Base-by-base conservation (phyloP, 2,329 filamentous ascomycete species). In the Microcera coccophila region DNA sequence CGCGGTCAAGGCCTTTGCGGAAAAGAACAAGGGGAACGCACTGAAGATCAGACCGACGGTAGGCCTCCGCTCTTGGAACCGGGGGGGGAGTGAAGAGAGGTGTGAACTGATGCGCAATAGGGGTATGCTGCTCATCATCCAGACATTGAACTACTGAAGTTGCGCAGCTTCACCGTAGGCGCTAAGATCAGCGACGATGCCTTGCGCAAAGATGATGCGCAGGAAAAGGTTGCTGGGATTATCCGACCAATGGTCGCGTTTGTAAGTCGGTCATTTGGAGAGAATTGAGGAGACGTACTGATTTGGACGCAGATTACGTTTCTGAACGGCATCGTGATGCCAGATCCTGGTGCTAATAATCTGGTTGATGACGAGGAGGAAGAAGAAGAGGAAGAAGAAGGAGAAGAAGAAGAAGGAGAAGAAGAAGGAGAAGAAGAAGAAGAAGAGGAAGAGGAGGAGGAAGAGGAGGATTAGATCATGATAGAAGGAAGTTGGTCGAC, bases 21-120 rank as follows among this genome's bases (percentile, higher is more conserved):
- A 71, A 33, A 71, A 75, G 53, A 96, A 95, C 57, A 70, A 78
- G 50, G 79, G 82, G 45, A 85, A 80, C 48, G 88, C 89, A 12
- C 72, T 96, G 38, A 95, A 94, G 73, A 91, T 81, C 28, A 84
- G 84, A 60, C 90, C 90, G 4, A 91, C 90, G 80, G 88, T 89
- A 64, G 63, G 76, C 49, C 28, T 16, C 29, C 15, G n/a, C n/a
- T n/a, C n/a, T n/a, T n/a, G n/a, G n/a, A n/a, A n/a, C n/a, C n/a
- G n/a, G n/a, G n/a, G n/a, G n/a, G n/a, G n/a, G n/a, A n/a, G n/a
- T n/a, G n/a, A n/a, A n/a, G n/a, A 11, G 31, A 28, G 31, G 9
- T 9, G 31, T 10, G 35, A 19, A 39, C 17, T 17, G 41, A n/a
- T 32, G 86, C 84, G 22, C 28, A 3, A 20, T 59, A 91, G 85